phyloP scores from a whole-genome alignment of 371 early-diverging fungal genomes.

The Rhizopus arrhizus region DNA sequence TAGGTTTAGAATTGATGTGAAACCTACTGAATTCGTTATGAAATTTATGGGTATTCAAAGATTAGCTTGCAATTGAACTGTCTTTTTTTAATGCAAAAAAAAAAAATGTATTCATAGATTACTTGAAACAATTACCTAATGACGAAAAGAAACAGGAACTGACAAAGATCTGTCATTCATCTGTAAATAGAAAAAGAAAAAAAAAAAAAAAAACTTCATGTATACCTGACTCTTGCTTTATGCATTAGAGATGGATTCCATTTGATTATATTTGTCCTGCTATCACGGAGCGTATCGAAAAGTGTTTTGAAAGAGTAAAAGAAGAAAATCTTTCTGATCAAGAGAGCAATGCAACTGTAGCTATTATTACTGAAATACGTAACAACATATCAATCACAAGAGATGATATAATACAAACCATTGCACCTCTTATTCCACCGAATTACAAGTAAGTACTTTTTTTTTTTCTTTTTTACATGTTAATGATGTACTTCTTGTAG shows the following conservation, averaged over 20 bases:
- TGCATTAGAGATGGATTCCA: constrained; percentile 52
- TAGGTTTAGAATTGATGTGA: constrained; percentile 54
- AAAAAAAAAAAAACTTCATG: neutral
- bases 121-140: constrained; percentile 29
- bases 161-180: constrained; percentile 33
- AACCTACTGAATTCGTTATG: constrained; percentile 47
- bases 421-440: constrained; percentile 49
- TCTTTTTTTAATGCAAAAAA: neutral
- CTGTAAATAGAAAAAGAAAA: constrained; percentile 28
- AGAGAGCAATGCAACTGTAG: constrained; percentile 32
- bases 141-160: constrained; percentile 31
- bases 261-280: constrained; percentile 57
- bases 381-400: constrained; percentile 49
- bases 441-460: constrained; percentile 37
- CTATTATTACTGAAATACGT: constrained; percentile 52
- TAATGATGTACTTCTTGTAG: constrained; percentile 10
- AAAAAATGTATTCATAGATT: constrained; percentile 16
- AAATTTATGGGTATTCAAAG: constrained; percentile 41
- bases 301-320: constrained; percentile 39
- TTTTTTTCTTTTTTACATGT: neutral
- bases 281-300: constrained; percentile 40
- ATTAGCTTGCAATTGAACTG: neutral
- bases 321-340: constrained; percentile 23
- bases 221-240: neutral
- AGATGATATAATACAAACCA: constrained; percentile 38